Evolutionary conservation across 805 yeast genomes (phyloP), one percentile per base, ranked within the genome.

Genomic region (Ogataea pini): DNA sequence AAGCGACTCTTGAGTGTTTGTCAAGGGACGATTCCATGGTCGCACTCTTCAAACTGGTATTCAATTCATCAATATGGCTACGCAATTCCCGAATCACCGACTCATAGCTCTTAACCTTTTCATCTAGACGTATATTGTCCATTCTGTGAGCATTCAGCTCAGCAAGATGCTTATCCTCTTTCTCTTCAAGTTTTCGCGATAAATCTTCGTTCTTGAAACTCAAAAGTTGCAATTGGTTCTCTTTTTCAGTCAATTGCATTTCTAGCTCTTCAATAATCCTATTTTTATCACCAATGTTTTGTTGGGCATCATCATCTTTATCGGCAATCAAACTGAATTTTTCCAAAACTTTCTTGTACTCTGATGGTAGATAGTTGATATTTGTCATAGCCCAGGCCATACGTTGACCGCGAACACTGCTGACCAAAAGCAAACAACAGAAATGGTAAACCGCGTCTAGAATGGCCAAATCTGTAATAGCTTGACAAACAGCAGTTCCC

Each of bases 311-410:
- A 36, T 19, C 51, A 41, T 39, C 59, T 46, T 48, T 55, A 50
- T 50, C 51, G 38, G 51, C 63, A 33, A 50, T 55, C 13, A 51
- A 36, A 42, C 57, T 60, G 43, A 57, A 64, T 39, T 47, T 53
- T 29, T 50, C 56, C 24, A 62, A 40, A 4, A 49, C 50, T 14
- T 40, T 44, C 29, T 58, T 63, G 25, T 59, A 46, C 20, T 53
- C 53, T 2, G 20, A 14, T 3, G 56, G 55, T 7, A 62, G 47
- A 44, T 56, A 63, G 31, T 59, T 56, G 24, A 62, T 45, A 44
- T 63, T 62, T 1, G 65, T 56, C 39, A 58, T 48, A 4, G 64
- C 65, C 66, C 62, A 63, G 8, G 65, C 63, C 55, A 50, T 55
- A 38, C 61, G 40, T 16, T 54, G 57, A 7, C 65, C 59, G 6